Evolutionary conservation across 352 stramenopile species (phyloP), one percentile per base, ranked within the genome.

Genomic region (Phytopythium ostracodes): DNA sequence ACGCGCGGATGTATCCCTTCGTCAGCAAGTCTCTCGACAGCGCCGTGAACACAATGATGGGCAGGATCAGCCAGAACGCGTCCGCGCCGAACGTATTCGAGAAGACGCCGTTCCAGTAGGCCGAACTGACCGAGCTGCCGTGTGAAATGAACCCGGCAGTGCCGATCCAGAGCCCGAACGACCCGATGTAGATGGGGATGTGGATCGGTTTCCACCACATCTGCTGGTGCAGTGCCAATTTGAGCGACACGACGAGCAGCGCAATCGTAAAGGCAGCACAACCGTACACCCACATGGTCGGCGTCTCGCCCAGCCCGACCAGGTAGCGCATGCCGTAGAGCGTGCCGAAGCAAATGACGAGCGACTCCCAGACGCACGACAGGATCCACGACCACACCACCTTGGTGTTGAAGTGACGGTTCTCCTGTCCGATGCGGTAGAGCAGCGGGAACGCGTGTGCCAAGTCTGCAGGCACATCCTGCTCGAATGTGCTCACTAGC

Each of bases 211-310:
- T 15, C 81, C 83, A 91, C 79, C 84, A 93, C 80, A 95, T 90
- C 60, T 94, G 81, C 64, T 94, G 84, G 51, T 92, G 82, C 51
- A 94, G 64, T 58, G 84, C 87, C 3, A 98, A 84, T 79, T 99
- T 99, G 59, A 98, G 75, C 36, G 94, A 98, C 51, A 98, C 88
- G n/a, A 98, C 80, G 44, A 98, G 81, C 49, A 99, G 77, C 35
- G 99, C 81, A 63, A 94, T 91, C 18, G 92, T 96, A 73, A 98
- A 99, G 44, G 96, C 89, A 4, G 87, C 92, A 44, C 88, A 96
- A 44, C 97, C 96, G 60, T 98, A 96, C 33, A 97, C 88, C 75
- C 96, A 97, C 76, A 99, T 89, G 52, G 89, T 96, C 10, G 88
- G 84, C 46, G 92, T 97, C 65, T 96, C 86, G 7, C 92, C 96